Evolutionary conservation across 2,329 filamentous ascomycete species (phyloP), one percentile per base, ranked within the genome.

Genomic region (Fusarium sp.): DNA sequence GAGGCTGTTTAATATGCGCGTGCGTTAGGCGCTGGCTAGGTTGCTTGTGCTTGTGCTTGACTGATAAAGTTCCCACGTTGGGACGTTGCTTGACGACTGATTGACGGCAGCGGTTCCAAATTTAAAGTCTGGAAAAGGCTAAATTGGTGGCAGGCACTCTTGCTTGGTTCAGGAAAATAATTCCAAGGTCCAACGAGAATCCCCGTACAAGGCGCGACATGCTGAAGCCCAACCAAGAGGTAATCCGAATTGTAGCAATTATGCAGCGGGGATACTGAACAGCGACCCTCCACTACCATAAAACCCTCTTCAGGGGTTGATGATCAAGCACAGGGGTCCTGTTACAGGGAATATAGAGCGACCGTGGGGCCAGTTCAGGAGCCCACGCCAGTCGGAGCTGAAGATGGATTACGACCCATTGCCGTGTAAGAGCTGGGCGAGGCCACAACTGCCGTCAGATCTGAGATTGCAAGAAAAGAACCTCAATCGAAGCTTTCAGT

Each of bases 1-100:
- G 52, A 67, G 56, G 63, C 63, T 73, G 65, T 58, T 67, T 66
- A 67, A 57, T 46, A 53, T 74, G 67, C 54, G 62, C 64, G 62
- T 70, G 67, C 65, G 69, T 65, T 56, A 59, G 55, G 68, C 62
- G 45, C 61, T 54, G 47, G 62, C 43, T n/a, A n/a, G n/a, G n/a
- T 61, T 47, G 62, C 16, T 45, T 30, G 48, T 38, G 30, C 30
- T 16, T 32, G 34, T 45, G 58, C 41, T 55, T 68, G 48, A 34
- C 8, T 34, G 34, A 38, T 38, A 38, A n/a, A n/a, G 62, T 66
- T 58, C 12, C 49, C 18, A 22, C 32, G 49, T 43, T 53, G 34
- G 8, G 20, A 24, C 63, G 46, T 66, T 67, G 48, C 41, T 56
- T 40, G 41, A 44, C 43, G 55, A 62, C 43, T 63, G 61, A 70